Conservation (phyloP, 495 filamentous ascomycete species). For the Tirmania nivea region DNA sequence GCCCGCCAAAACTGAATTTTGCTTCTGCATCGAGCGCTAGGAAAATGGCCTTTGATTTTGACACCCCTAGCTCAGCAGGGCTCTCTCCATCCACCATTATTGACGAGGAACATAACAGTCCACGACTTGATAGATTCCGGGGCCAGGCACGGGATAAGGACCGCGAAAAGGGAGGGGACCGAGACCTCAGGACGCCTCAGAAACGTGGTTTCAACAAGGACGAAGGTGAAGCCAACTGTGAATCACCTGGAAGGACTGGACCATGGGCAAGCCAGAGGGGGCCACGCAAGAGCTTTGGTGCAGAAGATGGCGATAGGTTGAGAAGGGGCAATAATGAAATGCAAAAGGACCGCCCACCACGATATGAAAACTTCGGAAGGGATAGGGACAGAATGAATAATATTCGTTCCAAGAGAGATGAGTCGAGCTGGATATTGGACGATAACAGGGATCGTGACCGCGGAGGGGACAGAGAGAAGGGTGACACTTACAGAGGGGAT, state of each 20-base stretch:
- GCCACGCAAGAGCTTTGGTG: constrained; percentile 41
- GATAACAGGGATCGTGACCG: constrained; percentile 40
- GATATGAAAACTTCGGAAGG: constrained; percentile 38
- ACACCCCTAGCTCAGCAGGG: constrained; percentile 6
- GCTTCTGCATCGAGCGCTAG: constrained; percentile 49
- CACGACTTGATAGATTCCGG: constrained; percentile 35
- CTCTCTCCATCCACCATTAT: constrained; percentile 10
- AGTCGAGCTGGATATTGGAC: constrained; percentile 23
- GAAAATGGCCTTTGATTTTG: constrained; percentile 27
- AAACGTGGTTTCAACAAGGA: constrained; percentile 22
- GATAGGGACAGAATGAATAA: constrained; percentile 32
- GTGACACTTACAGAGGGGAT: background rate
- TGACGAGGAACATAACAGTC: constrained; percentile 18
- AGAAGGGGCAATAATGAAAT: constrained; percentile 28
- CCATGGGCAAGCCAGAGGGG: constrained; percentile 27
- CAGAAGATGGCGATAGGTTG: constrained; percentile 40
- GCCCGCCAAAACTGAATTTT: constrained; percentile 70
- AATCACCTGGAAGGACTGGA: constrained; percentile 29
- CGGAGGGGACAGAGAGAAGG: constrained; percentile 14
- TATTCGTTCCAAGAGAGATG: constrained; percentile 21
- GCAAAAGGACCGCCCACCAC: constrained; percentile 31
- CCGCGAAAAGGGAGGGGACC: constrained; percentile 28
- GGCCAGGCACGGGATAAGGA: constrained; percentile 41
- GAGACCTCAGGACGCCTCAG: constrained; percentile 26
- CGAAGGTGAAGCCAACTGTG: constrained; percentile 33